A percentile compares a stretch with the other conserved stretches of the same genome.
Conservation (phyloP, 257 asterid genomes). For the Solanum gandarillasii region DNA sequence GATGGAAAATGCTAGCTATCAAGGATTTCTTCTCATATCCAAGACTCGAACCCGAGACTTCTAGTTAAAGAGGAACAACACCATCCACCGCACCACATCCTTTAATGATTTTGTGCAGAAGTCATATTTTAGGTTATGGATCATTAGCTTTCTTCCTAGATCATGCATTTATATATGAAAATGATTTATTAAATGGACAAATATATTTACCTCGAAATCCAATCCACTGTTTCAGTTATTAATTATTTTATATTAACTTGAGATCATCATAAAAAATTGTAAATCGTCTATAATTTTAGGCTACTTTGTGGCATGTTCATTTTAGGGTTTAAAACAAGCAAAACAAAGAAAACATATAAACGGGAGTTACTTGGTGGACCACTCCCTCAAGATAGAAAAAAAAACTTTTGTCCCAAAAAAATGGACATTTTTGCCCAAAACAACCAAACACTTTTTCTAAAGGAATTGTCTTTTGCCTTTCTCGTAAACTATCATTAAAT, state of each 20-base stretch:
- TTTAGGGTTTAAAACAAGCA: background rate
- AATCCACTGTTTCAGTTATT: background rate
- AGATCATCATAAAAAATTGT: background rate
- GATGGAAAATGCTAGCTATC: background rate
- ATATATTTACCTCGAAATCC: background rate
- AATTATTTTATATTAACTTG: background rate
- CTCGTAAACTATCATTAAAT: background rate
- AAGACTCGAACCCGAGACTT: too few species aligned
- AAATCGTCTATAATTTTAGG: background rate
- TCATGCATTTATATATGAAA: background rate
- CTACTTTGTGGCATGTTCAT: background rate
- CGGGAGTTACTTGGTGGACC: background rate
- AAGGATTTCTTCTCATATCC: too few species aligned
- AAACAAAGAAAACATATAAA: background rate
- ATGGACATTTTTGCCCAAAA: background rate
- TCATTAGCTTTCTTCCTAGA: background rate
- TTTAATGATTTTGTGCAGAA: background rate
- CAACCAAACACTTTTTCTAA: background rate
- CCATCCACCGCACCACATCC: background rate
- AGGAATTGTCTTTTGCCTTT: background rate
- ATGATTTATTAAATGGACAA: background rate
- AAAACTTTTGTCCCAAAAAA: background rate
- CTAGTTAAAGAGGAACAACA: too few species aligned
- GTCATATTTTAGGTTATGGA: background rate
- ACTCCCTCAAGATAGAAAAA: background rate